Evolutionary conservation across 2,329 filamentous ascomycete genomes (phyloP).

Genomic region (Fusarium protoensiforme): DNA sequence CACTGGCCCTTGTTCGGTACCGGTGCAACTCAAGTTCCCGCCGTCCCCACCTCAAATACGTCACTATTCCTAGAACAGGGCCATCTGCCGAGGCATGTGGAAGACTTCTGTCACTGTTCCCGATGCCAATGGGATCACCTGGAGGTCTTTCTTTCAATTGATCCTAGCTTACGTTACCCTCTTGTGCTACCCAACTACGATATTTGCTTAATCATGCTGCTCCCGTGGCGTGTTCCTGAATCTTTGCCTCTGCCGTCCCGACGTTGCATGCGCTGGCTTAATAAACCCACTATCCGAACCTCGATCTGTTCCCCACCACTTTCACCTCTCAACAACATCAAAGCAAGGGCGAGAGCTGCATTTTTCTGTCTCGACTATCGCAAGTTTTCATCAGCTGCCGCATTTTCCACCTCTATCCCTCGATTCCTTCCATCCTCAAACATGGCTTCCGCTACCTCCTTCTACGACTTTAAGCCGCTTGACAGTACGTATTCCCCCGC

Average conservation of each 20-base stretch:
- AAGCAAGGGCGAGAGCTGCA: not conserved
- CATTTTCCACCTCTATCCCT: slow-evolving; percentile 7
- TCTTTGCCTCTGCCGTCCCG: slow-evolving; percentile 4
- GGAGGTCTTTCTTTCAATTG: not conserved
- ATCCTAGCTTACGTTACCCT: not conserved
- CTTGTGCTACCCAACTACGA: not conserved
- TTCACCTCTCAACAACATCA: slow-evolving; percentile 22
- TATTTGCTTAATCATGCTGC: slow-evolving; percentile 8
- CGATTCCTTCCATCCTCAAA: slow-evolving; percentile 28
- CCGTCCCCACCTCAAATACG: slow-evolving; percentile 32
- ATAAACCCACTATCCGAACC: slow-evolving; percentile 30
- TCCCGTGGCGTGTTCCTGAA: slow-evolving; percentile 20
- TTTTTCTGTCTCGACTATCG: slow-evolving; percentile 1
- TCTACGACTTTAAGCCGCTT: slow-evolving; percentile 87
- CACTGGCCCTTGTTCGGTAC: slow-evolving; percentile 13
- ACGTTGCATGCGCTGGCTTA: slow-evolving; percentile 16
- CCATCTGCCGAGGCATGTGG: slow-evolving; percentile 37
- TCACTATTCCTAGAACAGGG: slow-evolving; percentile 35
- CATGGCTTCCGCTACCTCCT: slow-evolving; percentile 59
- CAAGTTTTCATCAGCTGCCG: not conserved
- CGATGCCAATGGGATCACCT: not conserved
- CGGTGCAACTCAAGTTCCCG: slow-evolving; percentile 37
- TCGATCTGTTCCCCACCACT: slow-evolving; percentile 23
- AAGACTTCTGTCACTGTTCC: slow-evolving; percentile 3
- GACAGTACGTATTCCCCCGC: slow-evolving; percentile 70